Percentiles rank a stretch among this genome's conserved stretches.
These are phyloP conservation scores for Corrigiola litoralis DNA, from an alignment of 179 eudicot species.

Conservation along the genomic window DNA sequence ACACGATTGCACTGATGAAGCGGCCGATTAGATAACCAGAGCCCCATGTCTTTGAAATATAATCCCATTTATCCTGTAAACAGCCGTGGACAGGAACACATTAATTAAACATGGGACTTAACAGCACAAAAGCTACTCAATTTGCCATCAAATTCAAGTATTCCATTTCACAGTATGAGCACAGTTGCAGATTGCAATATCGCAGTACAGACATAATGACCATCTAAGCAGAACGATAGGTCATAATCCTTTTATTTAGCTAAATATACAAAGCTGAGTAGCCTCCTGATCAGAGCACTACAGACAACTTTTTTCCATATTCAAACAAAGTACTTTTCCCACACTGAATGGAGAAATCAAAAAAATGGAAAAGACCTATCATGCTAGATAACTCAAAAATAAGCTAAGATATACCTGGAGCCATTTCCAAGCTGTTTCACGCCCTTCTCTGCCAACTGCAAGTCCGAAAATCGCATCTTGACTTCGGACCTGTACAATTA, in stretches of 20 bases:
- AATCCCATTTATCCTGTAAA: slow-evolving; percentile 81
- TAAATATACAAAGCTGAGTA: not conserved
- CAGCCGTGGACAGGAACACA: slow-evolving; percentile 1
- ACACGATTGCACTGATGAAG: slow-evolving; percentile 67
- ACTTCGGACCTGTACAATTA: slow-evolving; percentile 58
- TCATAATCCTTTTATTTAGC: not conserved
- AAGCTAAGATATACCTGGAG: slow-evolving; percentile 54
- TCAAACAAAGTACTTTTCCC: not conserved
- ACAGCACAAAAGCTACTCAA: not conserved
- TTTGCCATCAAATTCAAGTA: not conserved
- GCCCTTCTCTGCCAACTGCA: slow-evolving; percentile 56
- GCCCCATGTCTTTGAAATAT: slow-evolving; percentile 67
- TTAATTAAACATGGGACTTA: not conserved
- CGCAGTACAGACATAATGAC: no score
- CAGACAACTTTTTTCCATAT: not conserved
- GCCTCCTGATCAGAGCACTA: not conserved
- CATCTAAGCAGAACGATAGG: not conserved
- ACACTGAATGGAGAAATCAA: no score
- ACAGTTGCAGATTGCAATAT: not conserved
- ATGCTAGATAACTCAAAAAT: not conserved
- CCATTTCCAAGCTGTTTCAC: slow-evolving; percentile 94
- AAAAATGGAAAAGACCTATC: not conserved
- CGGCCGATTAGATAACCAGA: slow-evolving; percentile 70
- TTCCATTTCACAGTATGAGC: not conserved
- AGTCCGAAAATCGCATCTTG: slow-evolving; percentile 87